Evolutionary conservation across 2,329 filamentous ascomycete species (phyloP), one percentile per base, ranked within the genome.

Genomic region (Lachnum nothofagi): DNA sequence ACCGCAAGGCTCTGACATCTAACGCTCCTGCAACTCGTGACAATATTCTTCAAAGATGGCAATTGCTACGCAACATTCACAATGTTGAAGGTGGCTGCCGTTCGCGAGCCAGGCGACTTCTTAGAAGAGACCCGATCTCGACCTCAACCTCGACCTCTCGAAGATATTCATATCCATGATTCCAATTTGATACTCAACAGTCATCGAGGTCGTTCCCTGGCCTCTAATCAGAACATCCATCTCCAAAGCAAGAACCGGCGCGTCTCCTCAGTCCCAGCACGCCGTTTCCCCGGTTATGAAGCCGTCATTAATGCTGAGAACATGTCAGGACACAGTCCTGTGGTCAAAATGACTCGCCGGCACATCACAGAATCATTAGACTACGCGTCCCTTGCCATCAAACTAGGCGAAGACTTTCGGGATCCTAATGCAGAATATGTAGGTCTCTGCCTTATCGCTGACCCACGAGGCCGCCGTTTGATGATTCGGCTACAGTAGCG

Each of bases 61-160:
- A n/a, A n/a, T n/a, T n/a, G n/a, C n/a, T n/a, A n/a, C n/a, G n/a
- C n/a, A n/a, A n/a, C n/a, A n/a, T n/a, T n/a, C n/a, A n/a, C n/a
- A n/a, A n/a, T n/a, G n/a, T n/a, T n/a, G n/a, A n/a, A n/a, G n/a
- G n/a, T n/a, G n/a, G n/a, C n/a, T n/a, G n/a, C n/a, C n/a, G n/a
- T n/a, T n/a, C n/a, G n/a, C n/a, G n/a, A n/a, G n/a, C n/a, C n/a
- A n/a, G n/a, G n/a, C 31, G 17, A 34, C 31, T 49, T 52, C 54
- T 50, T 40, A 43, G 29, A 56, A 54, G 54, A 51, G 51, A 56
- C 23, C 40, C 22, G 3, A 17, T 10, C 41, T 34, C 16, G 17
- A 14, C 29, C 25, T 40, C 27, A 23, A 46, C 39, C 20, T 46
- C 33, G 8, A 40, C n/a, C 23, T 17, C 3, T 7, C 27, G 19